A percentile compares a stretch with the other conserved stretches of the same genome.
Conservation (phyloP, 2,329 filamentous ascomycete species). For the Calonectria montana region DNA sequence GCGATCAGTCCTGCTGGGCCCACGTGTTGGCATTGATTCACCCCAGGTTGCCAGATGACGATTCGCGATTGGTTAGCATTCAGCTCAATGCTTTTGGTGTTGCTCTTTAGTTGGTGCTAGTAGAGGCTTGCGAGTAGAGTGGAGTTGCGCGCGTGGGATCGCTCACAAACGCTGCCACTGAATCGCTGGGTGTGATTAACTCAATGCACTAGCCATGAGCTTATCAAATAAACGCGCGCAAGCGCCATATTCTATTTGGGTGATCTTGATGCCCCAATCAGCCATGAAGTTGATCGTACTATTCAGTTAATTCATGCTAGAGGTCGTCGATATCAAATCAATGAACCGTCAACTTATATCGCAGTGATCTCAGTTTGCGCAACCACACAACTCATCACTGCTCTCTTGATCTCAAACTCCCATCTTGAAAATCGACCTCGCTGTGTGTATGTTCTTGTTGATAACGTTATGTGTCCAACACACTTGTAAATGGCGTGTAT, state of each 20-base stretch:
- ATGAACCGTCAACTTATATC: no score
- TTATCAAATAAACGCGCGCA: not conserved
- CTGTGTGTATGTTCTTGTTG: no score
- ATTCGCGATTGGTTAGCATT: not conserved
- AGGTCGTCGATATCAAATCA: not conserved
- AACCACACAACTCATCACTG: no score
- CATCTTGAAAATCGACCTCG: no score
- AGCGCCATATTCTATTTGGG: not conserved
- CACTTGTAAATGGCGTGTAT: no score
- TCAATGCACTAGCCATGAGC: no score
- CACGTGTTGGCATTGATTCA: no score
- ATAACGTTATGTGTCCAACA: no score
- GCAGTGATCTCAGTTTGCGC: no score
- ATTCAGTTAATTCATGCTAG: not conserved
- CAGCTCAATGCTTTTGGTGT: not conserved
- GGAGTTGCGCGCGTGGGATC: not conserved
- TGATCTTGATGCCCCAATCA: no score
- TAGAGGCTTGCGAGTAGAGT: not conserved
- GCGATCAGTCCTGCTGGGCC: not conserved
- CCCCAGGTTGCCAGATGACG: not conserved
- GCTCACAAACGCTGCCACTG: not conserved
- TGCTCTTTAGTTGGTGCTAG: not conserved
- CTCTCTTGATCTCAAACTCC: no score
- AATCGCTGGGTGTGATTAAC: not conserved
- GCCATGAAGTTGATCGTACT: not conserved